Conservation (phyloP, 768 basidiomycete species). For the Coprinopsis sp. region DNA sequence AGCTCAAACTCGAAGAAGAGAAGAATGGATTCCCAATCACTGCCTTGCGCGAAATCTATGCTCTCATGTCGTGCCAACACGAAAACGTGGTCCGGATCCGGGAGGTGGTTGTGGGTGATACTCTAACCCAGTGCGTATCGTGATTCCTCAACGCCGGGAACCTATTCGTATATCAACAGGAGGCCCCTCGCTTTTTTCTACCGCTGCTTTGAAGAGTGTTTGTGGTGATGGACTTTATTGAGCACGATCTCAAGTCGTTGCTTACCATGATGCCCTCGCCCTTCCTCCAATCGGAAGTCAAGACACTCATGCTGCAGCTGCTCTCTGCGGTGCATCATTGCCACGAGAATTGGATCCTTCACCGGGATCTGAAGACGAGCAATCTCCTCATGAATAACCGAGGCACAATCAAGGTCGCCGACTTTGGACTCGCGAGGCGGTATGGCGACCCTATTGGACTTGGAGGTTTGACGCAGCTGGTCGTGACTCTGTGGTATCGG, state of each 20-base stretch:
- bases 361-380: conserved; percentile 95
- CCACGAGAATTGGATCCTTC: conserved; percentile 96
- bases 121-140: conserved; percentile 90
- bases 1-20: conserved; percentile 96
- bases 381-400: conserved; percentile 99
- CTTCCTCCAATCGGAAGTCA: conserved; percentile 97
- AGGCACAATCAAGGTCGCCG: conserved; percentile 97
- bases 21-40: conserved; percentile 99
- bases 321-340: conserved; percentile 91
- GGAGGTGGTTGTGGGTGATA: conserved; percentile 98
- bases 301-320: conserved; percentile 91
- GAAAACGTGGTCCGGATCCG: conserved; percentile 97
- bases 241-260: conserved; percentile 97
- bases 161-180: conserved; percentile 26
- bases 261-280: conserved; percentile 93
- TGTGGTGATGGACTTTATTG: conserved; percentile 99
- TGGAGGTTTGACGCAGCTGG: conserved; percentile 96
- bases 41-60: conserved; percentile 88
- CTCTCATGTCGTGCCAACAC: conserved; percentile 92
- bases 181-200: conserved; percentile 9
- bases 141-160: conserved; percentile 15
- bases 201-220: conserved; percentile 66
- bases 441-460: conserved; percentile 96
- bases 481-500: conserved; percentile 99
- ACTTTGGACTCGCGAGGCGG: conserved; percentile 93